Evolutionary conservation across 2,329 filamentous ascomycete genomes (phyloP).

Genomic region (Metarhizium brunneum): DNA sequence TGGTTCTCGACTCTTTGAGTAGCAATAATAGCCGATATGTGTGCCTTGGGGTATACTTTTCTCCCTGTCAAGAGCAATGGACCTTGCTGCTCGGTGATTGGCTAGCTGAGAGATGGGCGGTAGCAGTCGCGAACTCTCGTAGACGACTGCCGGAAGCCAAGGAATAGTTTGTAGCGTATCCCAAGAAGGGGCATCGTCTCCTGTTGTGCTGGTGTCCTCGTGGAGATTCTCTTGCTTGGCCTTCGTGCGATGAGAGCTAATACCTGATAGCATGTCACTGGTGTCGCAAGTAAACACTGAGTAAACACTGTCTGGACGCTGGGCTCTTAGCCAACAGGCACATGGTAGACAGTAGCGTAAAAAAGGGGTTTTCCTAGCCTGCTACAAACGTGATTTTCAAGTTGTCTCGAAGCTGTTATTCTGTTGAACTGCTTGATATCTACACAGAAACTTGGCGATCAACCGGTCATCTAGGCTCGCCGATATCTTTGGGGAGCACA

Average conservation of each 20-base stretch:
- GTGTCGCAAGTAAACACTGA: too few relatives aligned
- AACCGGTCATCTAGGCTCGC: not conserved
- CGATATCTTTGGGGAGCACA: not conserved
- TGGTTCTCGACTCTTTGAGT: not conserved
- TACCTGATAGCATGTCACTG: not conserved
- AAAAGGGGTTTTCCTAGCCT: conserved; percentile 31
- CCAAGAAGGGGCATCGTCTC: conserved; percentile 5
- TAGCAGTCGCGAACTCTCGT: conserved; percentile 37
- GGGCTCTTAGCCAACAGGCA: too few relatives aligned
- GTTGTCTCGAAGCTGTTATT: conserved; percentile 30
- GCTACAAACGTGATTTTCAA: conserved; percentile 29
- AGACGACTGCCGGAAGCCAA: conserved; percentile 32
- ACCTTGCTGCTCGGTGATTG: conserved; percentile 27
- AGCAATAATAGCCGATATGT: conserved; percentile 7
- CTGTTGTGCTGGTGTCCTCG: conserved; percentile 17
- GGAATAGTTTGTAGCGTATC: conserved; percentile 25
- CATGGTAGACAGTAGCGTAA: conserved; percentile 25
- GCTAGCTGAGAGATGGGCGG: conserved; percentile 40
- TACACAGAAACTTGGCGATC: conserved; percentile 9
- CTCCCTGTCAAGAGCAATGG: conserved; percentile 15
- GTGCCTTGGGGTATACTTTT: conserved; percentile 25
- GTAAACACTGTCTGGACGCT: too few relatives aligned
- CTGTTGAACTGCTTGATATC: conserved; percentile 15
- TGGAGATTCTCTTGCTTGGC: conserved; percentile 21
- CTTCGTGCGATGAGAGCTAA: not conserved